These are phyloP conservation scores for Xylaria sp. DNA, from an alignment of 2,329 filamentous ascomycete species.

Conservation along the genomic window DNA sequence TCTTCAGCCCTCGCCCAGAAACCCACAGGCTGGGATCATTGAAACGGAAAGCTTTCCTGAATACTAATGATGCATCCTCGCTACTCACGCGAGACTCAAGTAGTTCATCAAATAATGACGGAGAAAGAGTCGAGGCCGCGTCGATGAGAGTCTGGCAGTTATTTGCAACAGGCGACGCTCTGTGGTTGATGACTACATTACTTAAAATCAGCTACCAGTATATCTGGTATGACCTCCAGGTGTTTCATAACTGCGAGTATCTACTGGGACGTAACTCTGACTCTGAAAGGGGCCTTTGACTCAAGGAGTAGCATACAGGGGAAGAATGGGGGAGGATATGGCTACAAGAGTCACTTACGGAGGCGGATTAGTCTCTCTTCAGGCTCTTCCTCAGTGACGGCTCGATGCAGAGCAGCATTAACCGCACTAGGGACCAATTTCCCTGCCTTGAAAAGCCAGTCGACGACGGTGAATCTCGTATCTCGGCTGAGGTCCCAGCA, in stretches of 20 bases:
- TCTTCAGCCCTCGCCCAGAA: conserved; percentile 58
- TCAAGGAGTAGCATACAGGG: neutral
- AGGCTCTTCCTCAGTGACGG: conserved; percentile 63
- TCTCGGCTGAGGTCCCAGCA: conserved; percentile 63
- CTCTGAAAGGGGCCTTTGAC: neutral
- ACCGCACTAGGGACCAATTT: conserved; percentile 61
- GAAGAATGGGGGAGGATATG: neutral
- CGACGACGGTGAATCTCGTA: conserved; percentile 59
- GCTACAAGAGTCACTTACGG: conserved; percentile 23
- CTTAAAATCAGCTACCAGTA: neutral
- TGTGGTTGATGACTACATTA: conserved; percentile 56
- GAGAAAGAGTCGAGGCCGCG: conserved; percentile 55
- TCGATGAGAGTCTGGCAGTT: conserved; percentile 65
- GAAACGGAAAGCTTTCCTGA: conserved; percentile 58
- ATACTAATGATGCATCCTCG: conserved; percentile 58
- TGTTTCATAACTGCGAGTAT: neutral
- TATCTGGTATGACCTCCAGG: neutral
- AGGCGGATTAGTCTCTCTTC: conserved; percentile 61
- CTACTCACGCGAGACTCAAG: conserved; percentile 55
- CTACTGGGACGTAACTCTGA: neutral
- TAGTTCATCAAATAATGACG: conserved; percentile 56
- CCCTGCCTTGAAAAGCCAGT: conserved; percentile 64
- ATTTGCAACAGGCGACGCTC: conserved; percentile 64
- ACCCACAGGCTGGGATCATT: conserved; percentile 59
- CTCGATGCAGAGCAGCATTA: conserved; percentile 62